phyloP scores from a whole-genome alignment of 1,139 yeast species.

The Debaryomyces sp. region DNA sequence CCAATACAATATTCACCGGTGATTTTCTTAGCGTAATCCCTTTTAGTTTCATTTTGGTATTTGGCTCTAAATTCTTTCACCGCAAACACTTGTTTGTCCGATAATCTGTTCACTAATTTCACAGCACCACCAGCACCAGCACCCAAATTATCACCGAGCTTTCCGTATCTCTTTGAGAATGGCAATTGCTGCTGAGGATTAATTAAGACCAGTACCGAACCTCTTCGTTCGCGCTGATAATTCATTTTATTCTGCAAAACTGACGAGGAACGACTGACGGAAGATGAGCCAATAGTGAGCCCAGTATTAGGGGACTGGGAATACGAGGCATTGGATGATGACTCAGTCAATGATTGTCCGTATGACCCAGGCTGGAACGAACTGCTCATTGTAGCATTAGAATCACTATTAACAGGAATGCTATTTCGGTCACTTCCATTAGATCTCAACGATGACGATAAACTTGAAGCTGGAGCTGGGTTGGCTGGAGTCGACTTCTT shows the following conservation, averaged over 20 bases:
- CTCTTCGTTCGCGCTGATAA: constrained; percentile 40
- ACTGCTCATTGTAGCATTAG: constrained; percentile 19
- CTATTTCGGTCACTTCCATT: constrained; percentile 21
- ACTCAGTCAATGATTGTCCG: constrained; percentile 27
- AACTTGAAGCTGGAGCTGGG: constrained; percentile 34
- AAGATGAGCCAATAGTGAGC: constrained; percentile 22
- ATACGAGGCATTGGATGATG: constrained; percentile 34
- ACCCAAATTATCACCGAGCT: constrained; percentile 84
- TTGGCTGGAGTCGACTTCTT: constrained; percentile 45
- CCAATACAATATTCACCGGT: constrained; percentile 98
- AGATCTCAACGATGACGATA: constrained; percentile 44
- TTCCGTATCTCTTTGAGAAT: constrained; percentile 75
- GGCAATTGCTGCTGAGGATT: constrained; percentile 45
- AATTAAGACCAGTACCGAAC: constrained; percentile 38
- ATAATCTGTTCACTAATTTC: constrained; percentile 65
- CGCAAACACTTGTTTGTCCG: constrained; percentile 78
- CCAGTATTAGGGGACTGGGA: constrained; percentile 33
- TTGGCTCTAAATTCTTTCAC: constrained; percentile 89
- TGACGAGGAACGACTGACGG: constrained; percentile 31
- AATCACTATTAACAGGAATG: constrained; percentile 13
- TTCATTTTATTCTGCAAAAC: constrained; percentile 34
- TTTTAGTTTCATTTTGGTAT: constrained; percentile 71
- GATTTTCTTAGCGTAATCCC: constrained; percentile 91
- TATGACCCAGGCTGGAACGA: constrained; percentile 21
- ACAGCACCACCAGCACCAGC: constrained; percentile 98